phyloP scores from a whole-genome alignment of 257 asterid genomes.

The Nicotiana benthamiana region DNA sequence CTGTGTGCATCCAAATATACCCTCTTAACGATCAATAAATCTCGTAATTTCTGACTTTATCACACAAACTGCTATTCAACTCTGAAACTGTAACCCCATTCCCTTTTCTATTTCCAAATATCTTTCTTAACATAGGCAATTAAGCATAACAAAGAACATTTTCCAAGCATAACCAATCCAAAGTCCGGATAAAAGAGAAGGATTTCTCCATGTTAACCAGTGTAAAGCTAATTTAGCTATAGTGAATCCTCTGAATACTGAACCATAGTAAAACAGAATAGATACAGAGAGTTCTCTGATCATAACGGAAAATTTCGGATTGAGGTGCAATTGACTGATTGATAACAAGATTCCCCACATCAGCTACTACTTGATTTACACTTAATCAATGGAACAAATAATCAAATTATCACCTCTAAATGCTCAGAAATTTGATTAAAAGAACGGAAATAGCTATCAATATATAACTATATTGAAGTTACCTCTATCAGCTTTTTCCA shows the following conservation, averaged over 20 bases:
- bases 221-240: background rate
- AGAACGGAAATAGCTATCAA: background rate
- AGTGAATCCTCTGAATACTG: background rate
- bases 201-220: background rate
- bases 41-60: background rate
- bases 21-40: background rate
- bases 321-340: background rate
- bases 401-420: background rate
- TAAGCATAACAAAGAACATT: background rate
- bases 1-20: background rate
- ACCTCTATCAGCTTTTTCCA: slow-evolving; percentile 94
- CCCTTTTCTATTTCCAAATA: background rate
- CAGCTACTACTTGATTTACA: background rate
- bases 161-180: background rate
- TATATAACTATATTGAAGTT: background rate
- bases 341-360: background rate
- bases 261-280: background rate
- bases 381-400: background rate
- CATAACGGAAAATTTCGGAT: background rate
- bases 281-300: background rate
- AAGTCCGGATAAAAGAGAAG: background rate
- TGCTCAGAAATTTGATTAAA: background rate
- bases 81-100: background rate
- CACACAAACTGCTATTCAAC: background rate
- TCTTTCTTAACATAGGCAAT: background rate